These are phyloP conservation scores for Macadamia tetraphylla DNA, from an alignment of 164 flowering plant species.

Conservation along the genomic window DNA sequence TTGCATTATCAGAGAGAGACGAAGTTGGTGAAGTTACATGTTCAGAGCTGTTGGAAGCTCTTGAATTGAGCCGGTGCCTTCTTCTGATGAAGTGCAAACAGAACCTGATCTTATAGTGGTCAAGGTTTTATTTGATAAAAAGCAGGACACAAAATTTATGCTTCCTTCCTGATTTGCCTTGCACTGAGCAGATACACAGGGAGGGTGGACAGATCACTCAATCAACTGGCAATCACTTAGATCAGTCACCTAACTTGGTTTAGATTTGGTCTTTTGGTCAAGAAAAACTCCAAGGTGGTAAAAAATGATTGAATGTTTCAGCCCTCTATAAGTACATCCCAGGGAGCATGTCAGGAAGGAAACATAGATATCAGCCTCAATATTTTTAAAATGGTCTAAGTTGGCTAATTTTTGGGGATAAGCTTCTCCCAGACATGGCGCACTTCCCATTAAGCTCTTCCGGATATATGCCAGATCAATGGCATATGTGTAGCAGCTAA, in stretches of 20 bases:
- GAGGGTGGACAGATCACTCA: not conserved
- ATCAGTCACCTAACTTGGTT: not conserved
- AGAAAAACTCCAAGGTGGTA: not conserved
- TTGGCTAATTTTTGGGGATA: not conserved
- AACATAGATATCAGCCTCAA: not conserved
- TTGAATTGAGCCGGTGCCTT: conserved; percentile 94
- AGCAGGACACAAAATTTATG: conserved; percentile 3
- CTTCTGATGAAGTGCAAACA: conserved; percentile 71
- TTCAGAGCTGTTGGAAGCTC: conserved; percentile 94
- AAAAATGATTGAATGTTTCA: not conserved
- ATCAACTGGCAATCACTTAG: not conserved
- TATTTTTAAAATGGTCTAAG: not conserved
- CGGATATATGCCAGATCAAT: not conserved
- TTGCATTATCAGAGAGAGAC: conserved; percentile 66
- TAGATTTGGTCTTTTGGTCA: not conserved
- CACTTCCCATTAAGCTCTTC: not conserved
- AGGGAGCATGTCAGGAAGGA: not conserved
- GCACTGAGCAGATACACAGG: not conserved
- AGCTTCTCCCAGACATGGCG: not conserved
- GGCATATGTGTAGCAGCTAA: no score
- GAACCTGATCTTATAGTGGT: conserved; percentile 12
- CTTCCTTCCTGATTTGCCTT: conserved; percentile 1
- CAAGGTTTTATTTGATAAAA: conserved; percentile 9
- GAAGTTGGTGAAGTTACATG: conserved; percentile 91
- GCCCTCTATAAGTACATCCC: not conserved